A percentile compares a stretch with the other conserved stretches of the same genome.
Evolutionary conservation across 1,284 basidiomycete genomes (phyloP).

Genomic region (Ceratobasidium sp.): DNA sequence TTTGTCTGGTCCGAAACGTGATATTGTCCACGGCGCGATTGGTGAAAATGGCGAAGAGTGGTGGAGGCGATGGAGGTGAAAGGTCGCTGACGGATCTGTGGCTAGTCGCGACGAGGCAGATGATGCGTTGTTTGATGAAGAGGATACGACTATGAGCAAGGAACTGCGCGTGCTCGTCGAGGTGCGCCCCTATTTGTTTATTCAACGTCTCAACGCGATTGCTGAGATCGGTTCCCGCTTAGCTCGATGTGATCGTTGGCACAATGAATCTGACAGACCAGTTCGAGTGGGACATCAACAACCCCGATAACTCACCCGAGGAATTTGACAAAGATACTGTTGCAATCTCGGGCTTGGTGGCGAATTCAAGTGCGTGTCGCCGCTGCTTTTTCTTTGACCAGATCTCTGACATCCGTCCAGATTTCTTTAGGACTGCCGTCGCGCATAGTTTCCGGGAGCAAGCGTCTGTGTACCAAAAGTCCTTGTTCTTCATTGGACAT

Average conservation of each 20-base stretch:
- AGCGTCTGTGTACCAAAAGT: slow-evolving; percentile 91
- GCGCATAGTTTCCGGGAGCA: slow-evolving; percentile 97
- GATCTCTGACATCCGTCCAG: slow-evolving; percentile 46
- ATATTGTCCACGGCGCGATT: slow-evolving; percentile 29
- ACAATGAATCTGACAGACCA: slow-evolving; percentile 95
- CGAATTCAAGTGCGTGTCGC: slow-evolving; percentile 84
- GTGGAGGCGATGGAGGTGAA: slow-evolving; percentile 80
- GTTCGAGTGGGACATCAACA: slow-evolving; percentile 98
- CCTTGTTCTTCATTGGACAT: slow-evolving; percentile 92
- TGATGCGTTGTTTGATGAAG: slow-evolving; percentile 54
- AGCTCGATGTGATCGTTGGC: slow-evolving; percentile 97
- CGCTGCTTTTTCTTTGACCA: slow-evolving; percentile 17
- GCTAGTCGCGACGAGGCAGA: slow-evolving; percentile 56
- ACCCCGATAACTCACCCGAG: slow-evolving; percentile 85
- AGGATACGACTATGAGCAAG: slow-evolving; percentile 73
- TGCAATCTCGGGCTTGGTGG: slow-evolving; percentile 92
- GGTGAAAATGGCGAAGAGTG: slow-evolving; percentile 66
- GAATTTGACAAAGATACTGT: slow-evolving; percentile 92
- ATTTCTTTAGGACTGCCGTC: slow-evolving; percentile 82
- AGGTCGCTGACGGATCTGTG: slow-evolving; percentile 60
- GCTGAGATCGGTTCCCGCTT: slow-evolving; percentile 47
- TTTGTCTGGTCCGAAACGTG: slow-evolving; percentile 26
- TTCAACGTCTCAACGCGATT: slow-evolving; percentile 20
- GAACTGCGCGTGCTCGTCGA: slow-evolving; percentile 94
- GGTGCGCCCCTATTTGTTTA: slow-evolving; percentile 64